Conservation (phyloP, 1,139 yeast genomes). For the Suhomyces coccinellae region DNA sequence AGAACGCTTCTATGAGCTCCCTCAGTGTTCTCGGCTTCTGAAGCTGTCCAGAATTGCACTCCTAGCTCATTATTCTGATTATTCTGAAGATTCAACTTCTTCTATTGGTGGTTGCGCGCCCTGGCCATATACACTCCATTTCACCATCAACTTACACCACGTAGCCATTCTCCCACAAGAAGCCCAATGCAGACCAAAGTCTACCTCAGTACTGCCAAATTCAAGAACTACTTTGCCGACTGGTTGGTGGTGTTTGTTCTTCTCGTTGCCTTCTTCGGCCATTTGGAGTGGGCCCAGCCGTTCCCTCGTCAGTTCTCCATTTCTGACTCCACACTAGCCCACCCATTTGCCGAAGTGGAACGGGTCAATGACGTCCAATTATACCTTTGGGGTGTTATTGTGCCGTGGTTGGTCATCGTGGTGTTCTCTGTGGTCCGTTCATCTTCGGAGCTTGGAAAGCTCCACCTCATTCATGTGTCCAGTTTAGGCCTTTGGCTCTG, state of each 20-base stretch:
- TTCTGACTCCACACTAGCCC: conserved; percentile 18
- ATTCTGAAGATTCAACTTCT: too few species aligned
- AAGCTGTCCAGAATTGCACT: too few species aligned
- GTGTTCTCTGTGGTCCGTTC: conserved; percentile 14
- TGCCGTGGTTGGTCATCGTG: conserved; percentile 18
- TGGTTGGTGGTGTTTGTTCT: conserved; percentile 21
- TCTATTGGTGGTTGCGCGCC: too few species aligned
- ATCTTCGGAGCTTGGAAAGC: conserved; percentile 14
- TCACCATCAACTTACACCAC: background rate
- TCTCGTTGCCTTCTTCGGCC: conserved; percentile 17
- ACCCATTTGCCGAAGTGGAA: conserved; percentile 23
- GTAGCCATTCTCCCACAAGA: background rate
- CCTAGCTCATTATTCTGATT: too few species aligned
- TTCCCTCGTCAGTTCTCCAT: conserved; percentile 21
- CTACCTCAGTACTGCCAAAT: conserved; percentile 15
- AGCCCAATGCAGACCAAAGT: conserved; percentile 8
- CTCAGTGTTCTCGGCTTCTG: too few species aligned
- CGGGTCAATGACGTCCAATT: conserved; percentile 22
- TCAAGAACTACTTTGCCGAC: conserved; percentile 18
- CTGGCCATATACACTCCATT: too few species aligned
- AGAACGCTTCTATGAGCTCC: too few species aligned
- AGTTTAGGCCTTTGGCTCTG: conserved; percentile 19
- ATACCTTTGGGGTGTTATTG: conserved; percentile 17
- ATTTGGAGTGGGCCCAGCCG: conserved; percentile 25
- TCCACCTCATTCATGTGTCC: conserved; percentile 22